Evolutionary conservation across 352 stramenopile genomes (phyloP).

Genomic region (Achlya hypogyna): DNA sequence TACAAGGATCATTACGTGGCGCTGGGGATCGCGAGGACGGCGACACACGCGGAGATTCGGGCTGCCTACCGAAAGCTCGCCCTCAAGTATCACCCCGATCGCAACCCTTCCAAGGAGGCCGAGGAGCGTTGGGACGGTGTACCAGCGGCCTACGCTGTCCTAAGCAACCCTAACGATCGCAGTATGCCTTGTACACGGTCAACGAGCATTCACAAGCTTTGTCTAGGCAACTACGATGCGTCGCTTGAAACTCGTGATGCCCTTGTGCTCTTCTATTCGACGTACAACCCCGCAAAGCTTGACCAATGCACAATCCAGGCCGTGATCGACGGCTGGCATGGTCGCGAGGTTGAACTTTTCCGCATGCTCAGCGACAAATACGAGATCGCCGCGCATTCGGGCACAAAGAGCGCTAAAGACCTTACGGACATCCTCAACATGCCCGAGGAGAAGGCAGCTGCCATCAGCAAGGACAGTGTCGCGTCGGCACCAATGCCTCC

Average conservation of each 20-base stretch:
- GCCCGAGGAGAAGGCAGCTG: slow-evolving; percentile 41
- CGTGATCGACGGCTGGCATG: slow-evolving; percentile 80
- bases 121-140: slow-evolving; percentile 71
- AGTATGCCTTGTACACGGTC: slow-evolving; percentile 9
- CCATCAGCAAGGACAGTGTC: slow-evolving; percentile 53
- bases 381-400: slow-evolving; percentile 68
- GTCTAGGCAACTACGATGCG: slow-evolving; percentile 48
- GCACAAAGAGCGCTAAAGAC: slow-evolving; percentile 42
- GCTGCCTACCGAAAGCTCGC: slow-evolving; percentile 81
- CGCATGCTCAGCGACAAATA: slow-evolving; percentile 83
- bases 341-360: slow-evolving; percentile 76
- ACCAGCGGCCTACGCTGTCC: slow-evolving; percentile 55
- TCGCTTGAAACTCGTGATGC: slow-evolving; percentile 66
- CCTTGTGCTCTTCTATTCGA: slow-evolving; percentile 72
- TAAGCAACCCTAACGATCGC: slow-evolving; percentile 73
- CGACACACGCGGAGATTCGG: slow-evolving; percentile 87
- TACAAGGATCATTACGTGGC: slow-evolving; percentile 73
- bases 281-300: slow-evolving; percentile 77
- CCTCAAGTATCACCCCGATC: slow-evolving; percentile 84
- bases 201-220: neutral
- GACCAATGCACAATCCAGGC: slow-evolving; percentile 79
- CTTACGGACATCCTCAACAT: slow-evolving; percentile 31
- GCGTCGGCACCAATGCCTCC: slow-evolving; percentile 21
- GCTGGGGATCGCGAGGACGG: slow-evolving; percentile 42
- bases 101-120: slow-evolving; percentile 77